These are phyloP conservation scores for Tetraselmis striata DNA, from an alignment of 139 green algal genomes.

Conservation along the genomic window DNA sequence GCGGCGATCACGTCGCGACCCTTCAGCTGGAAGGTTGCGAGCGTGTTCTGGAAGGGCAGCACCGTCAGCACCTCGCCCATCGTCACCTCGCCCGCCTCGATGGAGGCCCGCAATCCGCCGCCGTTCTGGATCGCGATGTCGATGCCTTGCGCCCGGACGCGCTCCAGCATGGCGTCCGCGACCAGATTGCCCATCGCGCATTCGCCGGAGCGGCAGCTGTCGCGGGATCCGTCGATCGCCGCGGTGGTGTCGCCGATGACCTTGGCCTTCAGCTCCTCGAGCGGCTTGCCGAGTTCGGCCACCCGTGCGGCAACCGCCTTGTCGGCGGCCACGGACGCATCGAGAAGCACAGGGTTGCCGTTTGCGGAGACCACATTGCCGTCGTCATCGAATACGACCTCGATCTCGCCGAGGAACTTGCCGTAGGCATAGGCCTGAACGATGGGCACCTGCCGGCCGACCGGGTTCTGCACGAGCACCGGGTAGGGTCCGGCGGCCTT, in stretches of 20 bases:
- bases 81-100: constrained; percentile 18
- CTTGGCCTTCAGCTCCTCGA: not conserved
- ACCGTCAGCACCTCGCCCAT: constrained; percentile 7
- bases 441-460: constrained; percentile 20
- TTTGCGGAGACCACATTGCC: constrained; percentile 4
- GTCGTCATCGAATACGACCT: constrained; percentile 10
- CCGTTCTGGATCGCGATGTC: constrained; percentile 16
- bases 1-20: constrained; percentile 1
- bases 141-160: no score
- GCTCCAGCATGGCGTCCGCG: constrained; percentile 19
- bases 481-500: constrained; percentile 18
- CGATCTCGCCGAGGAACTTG: constrained; percentile 26
- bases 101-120: constrained; percentile 19
- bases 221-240: constrained; percentile 7
- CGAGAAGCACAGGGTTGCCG: constrained; percentile 10
- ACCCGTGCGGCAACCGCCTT: no score
- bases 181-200: constrained; percentile 29
- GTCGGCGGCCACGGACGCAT: constrained; percentile 11
- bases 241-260: not conserved
- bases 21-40: not conserved
- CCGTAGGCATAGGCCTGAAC: constrained; percentile 12
- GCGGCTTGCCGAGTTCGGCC: no score
- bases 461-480: not conserved
- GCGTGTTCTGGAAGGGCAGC: constrained; percentile 32
- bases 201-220: constrained; percentile 10